Evolutionary conservation across 1,284 basidiomycete species (phyloP).

Genomic region (Malassezia yamatoensis): DNA sequence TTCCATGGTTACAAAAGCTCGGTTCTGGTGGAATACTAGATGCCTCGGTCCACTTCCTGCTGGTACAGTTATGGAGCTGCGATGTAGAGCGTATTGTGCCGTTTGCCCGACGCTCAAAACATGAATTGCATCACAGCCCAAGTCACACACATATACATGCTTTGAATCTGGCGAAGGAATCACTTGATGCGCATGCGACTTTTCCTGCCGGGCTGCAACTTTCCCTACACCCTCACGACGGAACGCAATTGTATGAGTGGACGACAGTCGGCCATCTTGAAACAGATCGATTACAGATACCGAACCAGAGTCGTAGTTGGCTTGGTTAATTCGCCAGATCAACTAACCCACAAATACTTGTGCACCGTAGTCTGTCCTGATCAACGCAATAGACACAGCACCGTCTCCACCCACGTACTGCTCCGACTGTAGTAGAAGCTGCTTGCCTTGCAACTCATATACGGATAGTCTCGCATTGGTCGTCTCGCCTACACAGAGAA

Average conservation of each 20-base stretch:
- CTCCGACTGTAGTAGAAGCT: not conserved
- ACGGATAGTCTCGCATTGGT: not conserved
- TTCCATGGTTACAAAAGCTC: not conserved
- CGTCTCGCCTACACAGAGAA: not conserved
- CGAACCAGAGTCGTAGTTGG: slow-evolving; percentile 18
- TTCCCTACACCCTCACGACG: slow-evolving; percentile 14
- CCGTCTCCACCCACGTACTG: not conserved
- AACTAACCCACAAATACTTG: not conserved
- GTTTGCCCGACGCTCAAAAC: not conserved
- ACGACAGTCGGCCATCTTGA: not conserved
- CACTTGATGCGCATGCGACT: slow-evolving; percentile 21
- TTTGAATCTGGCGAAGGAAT: slow-evolving; percentile 11
- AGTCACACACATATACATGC: slow-evolving; percentile 19
- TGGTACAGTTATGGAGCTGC: not conserved
- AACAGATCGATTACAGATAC: slow-evolving; percentile 3
- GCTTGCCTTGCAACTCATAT: not conserved
- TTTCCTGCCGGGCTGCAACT: slow-evolving; percentile 18
- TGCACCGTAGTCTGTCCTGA: not conserved
- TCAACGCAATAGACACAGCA: not conserved
- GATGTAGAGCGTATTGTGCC: not conserved
- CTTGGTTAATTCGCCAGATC: not conserved
- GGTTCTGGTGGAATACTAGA: not conserved
- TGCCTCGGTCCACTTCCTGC: slow-evolving; percentile 1
- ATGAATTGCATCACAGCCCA: slow-evolving; percentile 22
- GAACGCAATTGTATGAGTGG: slow-evolving; percentile 10